Evolutionary conservation across 2,329 filamentous ascomycete genomes (phyloP).

Genomic region (Dothideomycetes sp.): DNA sequence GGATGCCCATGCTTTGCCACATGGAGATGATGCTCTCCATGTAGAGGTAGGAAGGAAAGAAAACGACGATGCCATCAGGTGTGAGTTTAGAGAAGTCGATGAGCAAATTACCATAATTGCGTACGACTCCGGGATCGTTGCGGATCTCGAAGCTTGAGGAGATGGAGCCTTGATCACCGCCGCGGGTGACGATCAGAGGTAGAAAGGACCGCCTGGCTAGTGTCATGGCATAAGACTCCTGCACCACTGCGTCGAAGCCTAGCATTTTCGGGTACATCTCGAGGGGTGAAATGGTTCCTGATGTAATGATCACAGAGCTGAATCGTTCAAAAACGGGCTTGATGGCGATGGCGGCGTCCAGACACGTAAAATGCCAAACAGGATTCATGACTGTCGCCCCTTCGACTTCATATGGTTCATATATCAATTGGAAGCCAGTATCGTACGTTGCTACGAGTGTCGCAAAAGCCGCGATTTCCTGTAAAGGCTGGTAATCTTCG

Average conservation of each 20-base stretch:
- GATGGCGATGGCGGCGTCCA: slow-evolving; percentile 96
- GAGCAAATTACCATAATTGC: slow-evolving; percentile 87
- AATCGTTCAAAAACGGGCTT: slow-evolving; percentile 96
- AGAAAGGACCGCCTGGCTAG: slow-evolving; percentile 88
- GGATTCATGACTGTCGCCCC: slow-evolving; percentile 93
- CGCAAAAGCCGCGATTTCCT: slow-evolving; percentile 95
- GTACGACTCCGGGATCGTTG: slow-evolving; percentile 91
- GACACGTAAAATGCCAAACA: slow-evolving; percentile 90
- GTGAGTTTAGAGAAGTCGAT: slow-evolving; percentile 95
- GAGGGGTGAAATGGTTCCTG: slow-evolving; percentile 87
- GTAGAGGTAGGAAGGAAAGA: slow-evolving; percentile 96
- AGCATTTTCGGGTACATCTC: slow-evolving; percentile 99
- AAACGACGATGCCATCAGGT: slow-evolving; percentile 95
- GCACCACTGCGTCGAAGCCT: slow-evolving; percentile 80
- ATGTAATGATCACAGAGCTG: slow-evolving; percentile 96
- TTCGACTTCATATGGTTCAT: slow-evolving; percentile 96
- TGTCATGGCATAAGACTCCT: slow-evolving; percentile 97
- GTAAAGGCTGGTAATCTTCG: slow-evolving; percentile 91
- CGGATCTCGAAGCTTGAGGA: slow-evolving; percentile 91
- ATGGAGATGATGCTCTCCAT: slow-evolving; percentile 99
- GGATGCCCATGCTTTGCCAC: slow-evolving; percentile 97
- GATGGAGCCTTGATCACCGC: slow-evolving; percentile 85
- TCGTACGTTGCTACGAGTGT: slow-evolving; percentile 95
- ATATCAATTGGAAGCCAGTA: slow-evolving; percentile 85
- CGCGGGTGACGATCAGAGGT: slow-evolving; percentile 93